phyloP scores from a whole-genome alignment of 805 yeast species.

The Lipomyces orientalis region DNA sequence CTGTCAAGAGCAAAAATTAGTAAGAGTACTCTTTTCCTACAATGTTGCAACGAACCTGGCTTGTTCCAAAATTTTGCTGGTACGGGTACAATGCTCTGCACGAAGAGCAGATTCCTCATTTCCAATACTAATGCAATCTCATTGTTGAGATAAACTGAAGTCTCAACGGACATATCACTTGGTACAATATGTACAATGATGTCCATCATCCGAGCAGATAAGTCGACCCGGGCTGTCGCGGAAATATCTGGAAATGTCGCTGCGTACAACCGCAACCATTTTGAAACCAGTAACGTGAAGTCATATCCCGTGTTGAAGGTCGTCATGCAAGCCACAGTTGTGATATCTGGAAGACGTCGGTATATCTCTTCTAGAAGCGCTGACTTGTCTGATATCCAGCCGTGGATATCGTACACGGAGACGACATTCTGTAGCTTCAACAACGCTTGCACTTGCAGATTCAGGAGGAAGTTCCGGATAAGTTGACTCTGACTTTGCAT shows the following conservation, averaged over 20 bases:
- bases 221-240: conserved; percentile 13
- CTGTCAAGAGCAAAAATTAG: background rate
- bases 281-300: conserved; percentile 13
- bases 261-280: conserved; percentile 18
- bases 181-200: background rate
- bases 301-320: background rate
- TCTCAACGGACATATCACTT: background rate
- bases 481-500: conserved; percentile 54
- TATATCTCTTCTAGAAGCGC: conserved; percentile 48
- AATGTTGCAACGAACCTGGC: conserved; percentile 40
- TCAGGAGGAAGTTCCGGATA: conserved; percentile 67
- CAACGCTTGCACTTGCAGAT: conserved; percentile 60
- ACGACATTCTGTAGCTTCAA: conserved; percentile 57
- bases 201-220: conserved; percentile 8
- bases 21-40: background rate
- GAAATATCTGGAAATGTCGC: conserved; percentile 17
- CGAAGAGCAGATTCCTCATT: conserved; percentile 55
- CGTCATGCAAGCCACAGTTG: conserved; percentile 29
- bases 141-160: background rate
- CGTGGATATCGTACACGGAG: conserved; percentile 47
- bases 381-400: conserved; percentile 50
- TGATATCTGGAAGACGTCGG: conserved; percentile 46
- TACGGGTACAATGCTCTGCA: conserved; percentile 59
- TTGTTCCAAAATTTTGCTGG: conserved; percentile 83
- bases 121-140: conserved; percentile 8